Evolutionary conservation across 768 basidiomycete genomes (phyloP).

Genomic region (Austroboletus eburneus): DNA sequence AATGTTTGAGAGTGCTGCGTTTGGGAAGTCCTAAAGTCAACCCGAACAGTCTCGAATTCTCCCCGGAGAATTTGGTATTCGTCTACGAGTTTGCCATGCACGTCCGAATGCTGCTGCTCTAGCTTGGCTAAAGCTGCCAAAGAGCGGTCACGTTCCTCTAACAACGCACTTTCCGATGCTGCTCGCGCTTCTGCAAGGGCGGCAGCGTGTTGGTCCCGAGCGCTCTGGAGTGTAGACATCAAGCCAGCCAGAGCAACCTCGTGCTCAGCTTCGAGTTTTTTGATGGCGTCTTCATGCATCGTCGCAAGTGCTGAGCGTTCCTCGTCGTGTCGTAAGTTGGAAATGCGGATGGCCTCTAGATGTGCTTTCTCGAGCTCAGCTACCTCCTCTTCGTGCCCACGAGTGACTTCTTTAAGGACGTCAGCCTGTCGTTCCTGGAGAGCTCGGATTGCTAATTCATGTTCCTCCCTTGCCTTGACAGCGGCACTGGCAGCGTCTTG

Average conservation of each 20-base stretch:
- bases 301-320: conserved; percentile 34
- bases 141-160: conserved; percentile 47
- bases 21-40: conserved; percentile 29
- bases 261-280: conserved; percentile 44
- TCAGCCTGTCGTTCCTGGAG: conserved; percentile 54
- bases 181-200: conserved; percentile 35
- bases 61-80: conserved; percentile 36
- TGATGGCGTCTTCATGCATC: conserved; percentile 41
- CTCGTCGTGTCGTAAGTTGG: conserved; percentile 31
- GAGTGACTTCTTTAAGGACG: conserved; percentile 52
- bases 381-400: conserved; percentile 54
- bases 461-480: conserved; percentile 39
- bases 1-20: conserved; percentile 16
- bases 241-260: conserved; percentile 42
- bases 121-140: conserved; percentile 46
- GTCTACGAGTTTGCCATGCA: conserved; percentile 38
- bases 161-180: conserved; percentile 33
- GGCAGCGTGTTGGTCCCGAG: conserved; percentile 32
- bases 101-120: conserved; percentile 44
- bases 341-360: conserved; percentile 33
- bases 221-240: conserved; percentile 36
- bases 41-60: conserved; percentile 60
- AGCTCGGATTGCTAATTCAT: conserved; percentile 43
- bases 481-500: conserved; percentile 39
- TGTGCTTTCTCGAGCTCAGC: conserved; percentile 47